Conservation (phyloP, 805 yeast genomes). For the Metschnikowia gelsemii region DNA sequence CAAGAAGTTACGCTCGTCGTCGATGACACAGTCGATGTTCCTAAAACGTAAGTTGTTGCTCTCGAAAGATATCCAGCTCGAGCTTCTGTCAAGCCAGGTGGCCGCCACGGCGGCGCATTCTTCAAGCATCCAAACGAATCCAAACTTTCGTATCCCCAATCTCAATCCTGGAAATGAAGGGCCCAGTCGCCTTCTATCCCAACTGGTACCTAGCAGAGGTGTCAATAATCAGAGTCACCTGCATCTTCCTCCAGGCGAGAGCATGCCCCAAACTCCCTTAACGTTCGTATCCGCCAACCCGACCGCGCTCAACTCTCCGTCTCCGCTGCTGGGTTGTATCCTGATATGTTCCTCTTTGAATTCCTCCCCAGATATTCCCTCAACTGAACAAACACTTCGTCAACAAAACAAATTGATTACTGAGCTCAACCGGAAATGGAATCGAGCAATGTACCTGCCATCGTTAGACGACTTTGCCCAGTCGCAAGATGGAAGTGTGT, state of each 20-base stretch:
- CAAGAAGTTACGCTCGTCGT: conserved; percentile 18
- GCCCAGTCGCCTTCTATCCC: conserved; percentile 3
- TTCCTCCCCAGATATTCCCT: conserved; percentile 7
- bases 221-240: background rate
- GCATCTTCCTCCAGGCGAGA: background rate
- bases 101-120: conserved; percentile 8
- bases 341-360: conserved; percentile 7
- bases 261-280: too few species aligned
- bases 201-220: background rate
- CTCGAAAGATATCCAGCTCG: conserved; percentile 42
- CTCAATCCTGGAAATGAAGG: too few species aligned
- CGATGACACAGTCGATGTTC: conserved; percentile 27
- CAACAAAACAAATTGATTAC: conserved; percentile 36
- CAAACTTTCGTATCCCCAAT: background rate
- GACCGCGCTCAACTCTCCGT: background rate
- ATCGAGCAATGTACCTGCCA: conserved; percentile 25
- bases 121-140: background rate
- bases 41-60: conserved; percentile 33
- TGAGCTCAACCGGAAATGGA: conserved; percentile 43
- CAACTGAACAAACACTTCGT: conserved; percentile 19
- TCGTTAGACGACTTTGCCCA: conserved; percentile 6
- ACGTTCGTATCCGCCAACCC: too few species aligned
- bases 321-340: conserved; percentile 7
- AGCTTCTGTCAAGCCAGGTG: conserved; percentile 24
- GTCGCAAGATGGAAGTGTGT: conserved; percentile 4